A percentile compares a stretch with the other conserved stretches of the same genome.
These are phyloP conservation scores for Malassezia globosa DNA, from an alignment of 1,284 basidiomycete species.

Conservation along the genomic window DNA sequence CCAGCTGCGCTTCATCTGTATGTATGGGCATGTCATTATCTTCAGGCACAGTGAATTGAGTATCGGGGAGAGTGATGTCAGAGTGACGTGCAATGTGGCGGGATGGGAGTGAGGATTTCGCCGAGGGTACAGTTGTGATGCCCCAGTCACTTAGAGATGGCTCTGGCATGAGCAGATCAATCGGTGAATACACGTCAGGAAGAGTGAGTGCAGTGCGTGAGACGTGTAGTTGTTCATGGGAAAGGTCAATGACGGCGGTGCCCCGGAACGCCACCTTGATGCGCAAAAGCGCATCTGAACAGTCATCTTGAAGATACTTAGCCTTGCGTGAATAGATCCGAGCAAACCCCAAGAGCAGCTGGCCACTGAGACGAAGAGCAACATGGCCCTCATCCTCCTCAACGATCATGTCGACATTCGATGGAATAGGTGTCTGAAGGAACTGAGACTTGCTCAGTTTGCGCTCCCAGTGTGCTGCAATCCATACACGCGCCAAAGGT, in stretches of 20 bases:
- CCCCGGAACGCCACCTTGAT: conserved; percentile 94
- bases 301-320: conserved; percentile 93
- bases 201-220: conserved; percentile 77
- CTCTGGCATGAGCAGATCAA: conserved; percentile 69
- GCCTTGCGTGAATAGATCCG: conserved; percentile 95
- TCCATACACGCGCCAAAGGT: conserved; percentile 90
- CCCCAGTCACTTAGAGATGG: conserved; percentile 30
- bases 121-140: neutral
- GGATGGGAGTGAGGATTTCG: neutral
- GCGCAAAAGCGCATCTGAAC: conserved; percentile 85
- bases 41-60: conserved; percentile 21
- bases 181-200: conserved; percentile 60
- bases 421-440: conserved; percentile 80
- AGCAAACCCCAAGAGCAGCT: conserved; percentile 86
- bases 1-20: conserved; percentile 33
- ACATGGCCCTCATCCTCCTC: conserved; percentile 63
- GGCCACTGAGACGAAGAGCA: conserved; percentile 85
- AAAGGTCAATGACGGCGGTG: conserved; percentile 74
- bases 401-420: conserved; percentile 61
- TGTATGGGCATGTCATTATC: conserved; percentile 31
- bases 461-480: conserved; percentile 94
- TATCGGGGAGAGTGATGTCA: conserved; percentile 54
- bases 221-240: conserved; percentile 78
- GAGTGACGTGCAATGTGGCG: conserved; percentile 56
- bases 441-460: conserved; percentile 93